phyloP scores from a whole-genome alignment of 1,284 basidiomycete species.

The Cutaneotrichosporon cavernicola region DNA sequence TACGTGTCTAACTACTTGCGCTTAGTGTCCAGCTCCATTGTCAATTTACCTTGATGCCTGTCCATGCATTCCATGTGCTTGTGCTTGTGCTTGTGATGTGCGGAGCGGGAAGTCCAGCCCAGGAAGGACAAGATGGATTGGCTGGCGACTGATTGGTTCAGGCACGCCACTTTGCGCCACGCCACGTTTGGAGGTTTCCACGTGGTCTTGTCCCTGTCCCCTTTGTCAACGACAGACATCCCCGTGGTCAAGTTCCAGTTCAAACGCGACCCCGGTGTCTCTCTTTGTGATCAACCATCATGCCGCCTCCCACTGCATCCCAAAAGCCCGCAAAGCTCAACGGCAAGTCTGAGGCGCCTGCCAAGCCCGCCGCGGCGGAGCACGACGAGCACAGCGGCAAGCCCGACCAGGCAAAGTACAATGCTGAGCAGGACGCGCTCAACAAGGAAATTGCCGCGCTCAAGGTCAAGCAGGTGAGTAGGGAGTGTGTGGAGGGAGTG shows the following conservation, averaged over 20 bases:
- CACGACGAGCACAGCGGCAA: constrained; percentile 58
- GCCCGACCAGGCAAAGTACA: constrained; percentile 77
- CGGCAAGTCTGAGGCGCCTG: constrained; percentile 19
- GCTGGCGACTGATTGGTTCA: too few species aligned
- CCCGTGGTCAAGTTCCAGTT: too few species aligned
- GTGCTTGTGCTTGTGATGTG: not conserved
- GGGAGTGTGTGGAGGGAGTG: not conserved
- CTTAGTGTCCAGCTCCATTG: not conserved
- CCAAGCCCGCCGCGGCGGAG: constrained; percentile 8
- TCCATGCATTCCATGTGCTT: not conserved
- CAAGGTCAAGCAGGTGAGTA: constrained; percentile 73
- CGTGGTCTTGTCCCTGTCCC: not conserved
- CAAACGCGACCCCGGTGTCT: too few species aligned
- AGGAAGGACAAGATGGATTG: too few species aligned
- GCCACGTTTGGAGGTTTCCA: not conserved
- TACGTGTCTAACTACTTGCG: not conserved
- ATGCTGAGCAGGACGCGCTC: constrained; percentile 76
- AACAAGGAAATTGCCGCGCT: constrained; percentile 78
- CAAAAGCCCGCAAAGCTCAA: constrained; percentile 43
- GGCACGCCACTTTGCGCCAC: too few species aligned
- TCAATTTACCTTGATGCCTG: not conserved
- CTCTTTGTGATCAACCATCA: constrained; percentile 17
- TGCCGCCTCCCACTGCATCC: constrained; percentile 51
- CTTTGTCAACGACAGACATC: not conserved
- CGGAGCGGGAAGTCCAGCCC: not conserved